Conservation (phyloP, 495 filamentous ascomycete genomes). For the Talaromyces proteolyticus region DNA sequence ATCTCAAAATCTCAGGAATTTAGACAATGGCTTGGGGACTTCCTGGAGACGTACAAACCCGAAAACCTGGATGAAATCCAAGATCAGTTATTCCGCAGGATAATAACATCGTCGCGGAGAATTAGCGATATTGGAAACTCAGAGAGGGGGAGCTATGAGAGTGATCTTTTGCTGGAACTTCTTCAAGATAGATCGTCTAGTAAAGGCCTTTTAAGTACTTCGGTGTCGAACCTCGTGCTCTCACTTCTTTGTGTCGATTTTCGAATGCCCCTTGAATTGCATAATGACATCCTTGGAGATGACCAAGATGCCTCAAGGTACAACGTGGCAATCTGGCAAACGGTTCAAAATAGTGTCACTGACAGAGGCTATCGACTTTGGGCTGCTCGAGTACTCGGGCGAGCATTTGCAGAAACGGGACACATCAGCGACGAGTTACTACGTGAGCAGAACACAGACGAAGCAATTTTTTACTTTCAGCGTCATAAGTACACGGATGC, state of each 20-base stretch:
- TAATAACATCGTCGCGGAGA: slow-evolving; percentile 56
- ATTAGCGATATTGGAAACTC: slow-evolving; percentile 55
- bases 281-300: slow-evolving; percentile 54
- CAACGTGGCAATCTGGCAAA: slow-evolving; percentile 65
- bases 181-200: slow-evolving; percentile 61
- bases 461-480: background rate
- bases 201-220: slow-evolving; percentile 57
- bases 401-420: slow-evolving; percentile 74
- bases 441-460: slow-evolving; percentile 29
- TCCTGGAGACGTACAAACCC: slow-evolving; percentile 51
- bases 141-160: slow-evolving; percentile 57
- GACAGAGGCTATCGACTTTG: slow-evolving; percentile 71
- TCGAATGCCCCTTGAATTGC: slow-evolving; percentile 44
- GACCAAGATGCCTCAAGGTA: slow-evolving; percentile 56
- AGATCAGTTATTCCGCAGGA: slow-evolving; percentile 51
- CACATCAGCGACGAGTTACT: slow-evolving; percentile 39
- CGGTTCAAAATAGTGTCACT: slow-evolving; percentile 53
- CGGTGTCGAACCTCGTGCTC: slow-evolving; percentile 64
- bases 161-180: slow-evolving; percentile 65
- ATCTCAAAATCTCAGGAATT: slow-evolving; percentile 62
- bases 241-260: slow-evolving; percentile 71
- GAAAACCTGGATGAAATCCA: slow-evolving; percentile 37
- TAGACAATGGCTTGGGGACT: slow-evolving; percentile 63
- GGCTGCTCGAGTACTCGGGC: slow-evolving; percentile 78
- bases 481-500: slow-evolving; percentile 3